Evolutionary conservation across 805 yeast genomes (phyloP).

Genomic region (Ogataea parapolymorpha): DNA sequence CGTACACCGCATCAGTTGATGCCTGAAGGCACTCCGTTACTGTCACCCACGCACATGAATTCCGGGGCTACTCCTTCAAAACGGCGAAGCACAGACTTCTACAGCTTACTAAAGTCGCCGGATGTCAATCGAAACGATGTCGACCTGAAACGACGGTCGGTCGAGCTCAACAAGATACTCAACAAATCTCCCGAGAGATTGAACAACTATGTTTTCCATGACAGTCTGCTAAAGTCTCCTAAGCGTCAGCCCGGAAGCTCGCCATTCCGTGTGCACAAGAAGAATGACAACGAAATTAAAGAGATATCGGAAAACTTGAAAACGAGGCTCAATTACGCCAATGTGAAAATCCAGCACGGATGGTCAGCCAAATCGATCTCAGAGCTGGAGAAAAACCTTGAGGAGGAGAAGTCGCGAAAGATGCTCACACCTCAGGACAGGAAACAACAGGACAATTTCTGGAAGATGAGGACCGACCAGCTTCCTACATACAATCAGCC

Average conservation of each 20-base stretch:
- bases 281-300: conserved; percentile 33
- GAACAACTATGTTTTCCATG: conserved; percentile 28
- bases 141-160: conserved; percentile 31
- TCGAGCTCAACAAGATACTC: conserved; percentile 31
- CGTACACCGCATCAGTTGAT: conserved; percentile 27
- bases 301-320: conserved; percentile 36
- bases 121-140: conserved; percentile 22
- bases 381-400: conserved; percentile 29
- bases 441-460: conserved; percentile 26
- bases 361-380: conserved; percentile 31
- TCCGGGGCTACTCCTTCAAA: conserved; percentile 28
- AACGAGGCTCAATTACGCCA: conserved; percentile 36
- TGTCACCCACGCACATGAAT: conserved; percentile 31
- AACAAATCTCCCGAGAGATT: conserved; percentile 26
- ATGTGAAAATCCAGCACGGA: conserved; percentile 36
- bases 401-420: conserved; percentile 18
- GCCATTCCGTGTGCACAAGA: conserved; percentile 28
- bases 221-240: conserved; percentile 24
- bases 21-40: conserved; percentile 32
- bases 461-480: conserved; percentile 27
- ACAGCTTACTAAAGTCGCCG: conserved; percentile 35
- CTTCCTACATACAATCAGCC: conserved; percentile 19
- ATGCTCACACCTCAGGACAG: conserved; percentile 13
- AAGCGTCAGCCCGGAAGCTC: conserved; percentile 14
- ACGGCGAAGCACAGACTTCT: conserved; percentile 34